Evolutionary conservation across 2,329 filamentous ascomycete species (phyloP).

Genomic region (Penicillium sp.): DNA sequence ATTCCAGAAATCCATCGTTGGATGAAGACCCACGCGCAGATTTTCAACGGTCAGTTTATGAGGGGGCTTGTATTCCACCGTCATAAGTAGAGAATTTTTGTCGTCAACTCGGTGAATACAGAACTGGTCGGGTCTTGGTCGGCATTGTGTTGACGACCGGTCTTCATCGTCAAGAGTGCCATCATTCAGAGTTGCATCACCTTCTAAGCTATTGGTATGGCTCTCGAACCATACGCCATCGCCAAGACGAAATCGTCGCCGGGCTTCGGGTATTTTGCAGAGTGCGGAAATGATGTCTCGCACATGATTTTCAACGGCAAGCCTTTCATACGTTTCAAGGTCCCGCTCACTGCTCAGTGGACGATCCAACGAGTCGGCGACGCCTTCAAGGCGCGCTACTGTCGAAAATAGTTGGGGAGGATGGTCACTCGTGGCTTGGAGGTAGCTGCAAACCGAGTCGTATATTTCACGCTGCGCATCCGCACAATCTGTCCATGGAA

Average conservation of each 20-base stretch:
- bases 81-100: slow-evolving; percentile 11
- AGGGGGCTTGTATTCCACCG: slow-evolving; percentile 21
- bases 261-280: slow-evolving; percentile 24
- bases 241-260: slow-evolving; percentile 19
- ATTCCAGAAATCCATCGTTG: slow-evolving; percentile 18
- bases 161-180: slow-evolving; percentile 3
- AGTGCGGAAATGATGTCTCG: slow-evolving; percentile 26
- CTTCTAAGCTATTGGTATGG: slow-evolving; percentile 8
- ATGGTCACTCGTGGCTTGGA: background rate
- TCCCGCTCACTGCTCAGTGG: background rate
- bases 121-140: slow-evolving; percentile 18
- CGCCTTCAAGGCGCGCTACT: background rate
- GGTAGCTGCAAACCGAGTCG: slow-evolving; percentile 8
- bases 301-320: slow-evolving; percentile 13
- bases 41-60: slow-evolving; percentile 16
- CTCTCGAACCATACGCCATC: slow-evolving; percentile 18
- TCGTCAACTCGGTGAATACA: slow-evolving; percentile 19
- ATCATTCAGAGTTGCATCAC: slow-evolving; percentile 1
- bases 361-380: background rate
- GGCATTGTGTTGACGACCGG: slow-evolving; percentile 5
- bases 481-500: slow-evolving; percentile 12
- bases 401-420: background rate
- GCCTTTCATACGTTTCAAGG: slow-evolving; percentile 1
- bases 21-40: slow-evolving; percentile 15
- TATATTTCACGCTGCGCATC: slow-evolving; percentile 12